These are phyloP conservation scores for Actinomucor elegans DNA, from an alignment of 371 early-diverging fungal genomes.

Conservation along the genomic window DNA sequence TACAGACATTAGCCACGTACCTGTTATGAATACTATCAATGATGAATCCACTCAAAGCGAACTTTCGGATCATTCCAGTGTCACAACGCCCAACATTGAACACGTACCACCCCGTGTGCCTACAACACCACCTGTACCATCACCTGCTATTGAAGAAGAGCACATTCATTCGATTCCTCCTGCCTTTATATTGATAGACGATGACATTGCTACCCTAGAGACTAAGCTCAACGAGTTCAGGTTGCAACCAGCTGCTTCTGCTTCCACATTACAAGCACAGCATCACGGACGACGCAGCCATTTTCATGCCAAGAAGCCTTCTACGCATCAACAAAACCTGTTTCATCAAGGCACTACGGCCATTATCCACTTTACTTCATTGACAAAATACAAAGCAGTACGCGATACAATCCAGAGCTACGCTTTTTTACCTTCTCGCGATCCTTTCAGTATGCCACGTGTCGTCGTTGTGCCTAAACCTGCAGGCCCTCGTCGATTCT, in stretches of 20 bases:
- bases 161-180: conserved; percentile 38
- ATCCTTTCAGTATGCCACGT: conserved; percentile 41
- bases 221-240: conserved; percentile 34
- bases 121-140: conserved; percentile 19
- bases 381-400: conserved; percentile 51
- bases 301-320: conserved; percentile 1
- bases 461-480: conserved; percentile 62
- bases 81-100: neutral
- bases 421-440: conserved; percentile 11
- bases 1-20: conserved; percentile 53
- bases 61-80: neutral
- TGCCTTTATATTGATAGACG: conserved; percentile 57
- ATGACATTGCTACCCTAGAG: conserved; percentile 49
- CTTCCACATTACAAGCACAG: conserved; percentile 13
- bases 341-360: conserved; percentile 46
- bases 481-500: conserved; percentile 56
- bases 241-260: conserved; percentile 24
- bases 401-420: conserved; percentile 46
- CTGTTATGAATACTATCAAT: conserved; percentile 15
- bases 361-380: conserved; percentile 57
- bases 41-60: neutral
- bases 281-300: conserved; percentile 9
- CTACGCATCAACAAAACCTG: conserved; percentile 8
- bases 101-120: neutral
- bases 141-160: conserved; percentile 36